Base-by-base conservation (phyloP, 1,139 yeast species). In the Meyerozyma elateridarum region DNA sequence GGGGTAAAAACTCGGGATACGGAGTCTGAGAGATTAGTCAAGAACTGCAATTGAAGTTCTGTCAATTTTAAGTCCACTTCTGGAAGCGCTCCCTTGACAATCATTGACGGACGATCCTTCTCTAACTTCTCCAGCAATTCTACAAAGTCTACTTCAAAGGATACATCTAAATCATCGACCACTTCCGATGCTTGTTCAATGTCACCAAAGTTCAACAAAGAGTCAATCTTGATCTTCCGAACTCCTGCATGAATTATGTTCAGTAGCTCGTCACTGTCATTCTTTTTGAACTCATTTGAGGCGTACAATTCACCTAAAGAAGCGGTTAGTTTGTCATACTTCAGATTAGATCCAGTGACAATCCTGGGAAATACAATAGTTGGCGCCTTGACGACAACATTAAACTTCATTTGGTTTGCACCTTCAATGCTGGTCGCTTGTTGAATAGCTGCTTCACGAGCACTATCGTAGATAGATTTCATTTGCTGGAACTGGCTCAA, bases 391-490 rank as follows among this genome's bases (percentile, higher is more conserved):
- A 91, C 65, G 14, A 76, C 57, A 20, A 93, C 59, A 47, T 88
- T 84, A 49, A 91, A 74, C 42, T 79, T 79, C 55, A 87, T 78
- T 42, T 70, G 73, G 30, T 63, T 72, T 1, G 84, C 77, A 41
- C 67, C 70, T 35, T 81, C 80, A 32, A 81, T 74, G 46, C 73
- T 84, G 35, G 61, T 70, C 2, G 89, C 88, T 49, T 78, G 81
- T 35, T 63, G 61, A 6, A 68, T 60, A 0, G 97, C 96, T 8
- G 89, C 85, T 46, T 83, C 87, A 39, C 98, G 72, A 0, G 97
- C 95, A 12, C 75, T 65, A 48, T 91, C 98, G 53, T 83, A 91
- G 11, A 89, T 68, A 2, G 78, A 77, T 54, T 91, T 91, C 96
- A 91, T 87, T 45, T 74, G 74, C 38, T 79, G 82, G 50, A 93